Conservation (phyloP, 176 grass and related monocot species). For the Carex littledalei region DNA sequence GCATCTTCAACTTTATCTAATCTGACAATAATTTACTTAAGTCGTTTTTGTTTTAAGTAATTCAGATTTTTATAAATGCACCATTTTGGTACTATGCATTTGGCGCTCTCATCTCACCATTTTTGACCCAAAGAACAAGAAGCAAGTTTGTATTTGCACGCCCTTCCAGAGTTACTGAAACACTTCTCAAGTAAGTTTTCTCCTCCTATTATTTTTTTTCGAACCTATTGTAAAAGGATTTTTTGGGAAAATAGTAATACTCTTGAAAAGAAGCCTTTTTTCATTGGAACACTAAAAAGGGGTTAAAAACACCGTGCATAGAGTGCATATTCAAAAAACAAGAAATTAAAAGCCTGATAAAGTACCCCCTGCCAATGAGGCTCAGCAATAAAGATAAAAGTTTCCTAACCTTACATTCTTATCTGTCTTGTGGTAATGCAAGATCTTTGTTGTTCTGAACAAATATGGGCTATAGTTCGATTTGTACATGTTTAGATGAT, state of each 20-base stretch:
- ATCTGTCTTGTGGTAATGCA: background rate
- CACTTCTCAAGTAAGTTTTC: slow-evolving; percentile 72
- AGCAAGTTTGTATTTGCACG: slow-evolving; percentile 91
- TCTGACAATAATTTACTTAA: background rate
- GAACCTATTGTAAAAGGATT: background rate
- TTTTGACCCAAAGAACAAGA: slow-evolving; percentile 87
- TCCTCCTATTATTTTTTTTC: background rate
- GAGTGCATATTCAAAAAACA: background rate
- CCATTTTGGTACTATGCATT: slow-evolving; percentile 98
- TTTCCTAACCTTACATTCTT: background rate
- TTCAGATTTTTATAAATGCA: slow-evolving; percentile 92
- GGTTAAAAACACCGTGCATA: background rate
- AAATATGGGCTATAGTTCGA: background rate
- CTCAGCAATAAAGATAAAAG: background rate
- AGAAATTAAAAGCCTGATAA: background rate
- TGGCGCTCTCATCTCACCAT: slow-evolving; percentile 69
- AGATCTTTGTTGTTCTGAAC: background rate
- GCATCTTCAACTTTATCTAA: background rate
- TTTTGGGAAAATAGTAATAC: background rate
- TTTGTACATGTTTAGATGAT: background rate
- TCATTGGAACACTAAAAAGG: background rate
- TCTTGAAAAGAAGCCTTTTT: background rate
- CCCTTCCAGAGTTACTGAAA: slow-evolving; percentile 77
- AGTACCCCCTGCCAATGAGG: background rate
- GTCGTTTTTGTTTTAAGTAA: background rate